Conservation (phyloP, 345 rosid species). For the Populus nigra region DNA sequence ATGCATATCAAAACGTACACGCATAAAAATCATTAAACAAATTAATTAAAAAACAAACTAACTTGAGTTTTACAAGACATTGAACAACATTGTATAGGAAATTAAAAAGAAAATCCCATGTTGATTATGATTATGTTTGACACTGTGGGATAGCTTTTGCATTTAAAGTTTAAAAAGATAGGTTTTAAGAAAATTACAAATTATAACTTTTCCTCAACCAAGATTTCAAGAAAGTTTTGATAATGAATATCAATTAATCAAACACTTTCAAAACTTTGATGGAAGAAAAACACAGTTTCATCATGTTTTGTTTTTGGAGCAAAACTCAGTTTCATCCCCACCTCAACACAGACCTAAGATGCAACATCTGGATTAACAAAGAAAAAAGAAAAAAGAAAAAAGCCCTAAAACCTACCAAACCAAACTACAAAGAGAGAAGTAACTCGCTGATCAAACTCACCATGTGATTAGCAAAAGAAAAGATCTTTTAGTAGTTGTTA, state of each 20-base stretch:
- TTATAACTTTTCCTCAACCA: no score
- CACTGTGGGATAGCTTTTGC: no score
- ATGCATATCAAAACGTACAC: slow-evolving; percentile 27
- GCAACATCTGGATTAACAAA: not conserved
- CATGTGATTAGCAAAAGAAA: not conserved
- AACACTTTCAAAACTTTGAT: no score
- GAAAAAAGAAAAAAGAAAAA: not conserved
- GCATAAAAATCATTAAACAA: slow-evolving; percentile 1
- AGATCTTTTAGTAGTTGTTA: not conserved
- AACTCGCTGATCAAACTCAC: not conserved
- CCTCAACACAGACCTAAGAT: no score
- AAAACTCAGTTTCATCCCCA: no score
- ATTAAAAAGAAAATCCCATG: not conserved
- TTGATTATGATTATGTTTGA: not conserved
- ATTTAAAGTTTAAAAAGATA: no score
- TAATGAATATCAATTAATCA: no score
- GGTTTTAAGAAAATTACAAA: no score
- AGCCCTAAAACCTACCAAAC: not conserved
- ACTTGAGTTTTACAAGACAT: not conserved
- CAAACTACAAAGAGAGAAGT: not conserved
- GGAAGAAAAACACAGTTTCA: no score
- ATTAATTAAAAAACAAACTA: not conserved
- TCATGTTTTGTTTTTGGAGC: no score
- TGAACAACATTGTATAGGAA: not conserved
- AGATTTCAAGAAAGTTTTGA: no score